Evolutionary conservation across 257 asterid genomes (phyloP).

Genomic region (Fraxinus cuspidata): DNA sequence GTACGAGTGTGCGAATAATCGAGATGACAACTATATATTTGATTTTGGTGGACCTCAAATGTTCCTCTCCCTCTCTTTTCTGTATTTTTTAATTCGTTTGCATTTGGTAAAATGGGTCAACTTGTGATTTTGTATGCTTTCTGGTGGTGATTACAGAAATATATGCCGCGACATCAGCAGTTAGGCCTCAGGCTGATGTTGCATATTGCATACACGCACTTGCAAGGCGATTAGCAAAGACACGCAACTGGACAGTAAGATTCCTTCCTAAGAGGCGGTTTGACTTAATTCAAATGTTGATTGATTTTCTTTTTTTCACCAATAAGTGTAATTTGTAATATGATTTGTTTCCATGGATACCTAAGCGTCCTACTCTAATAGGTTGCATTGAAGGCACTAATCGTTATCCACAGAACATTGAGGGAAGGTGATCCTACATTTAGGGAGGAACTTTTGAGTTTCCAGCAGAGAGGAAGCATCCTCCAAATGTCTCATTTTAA

Average conservation of each 20-base stretch:
- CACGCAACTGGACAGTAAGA: constrained; percentile 95
- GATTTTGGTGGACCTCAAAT: no score
- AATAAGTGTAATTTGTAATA: no score
- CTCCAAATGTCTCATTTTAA: constrained; percentile 88
- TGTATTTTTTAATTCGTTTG: no score
- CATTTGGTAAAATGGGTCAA: no score
- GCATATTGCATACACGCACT: constrained; percentile 93
- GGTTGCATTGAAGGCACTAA: constrained; percentile 88
- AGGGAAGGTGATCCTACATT: constrained; percentile 95
- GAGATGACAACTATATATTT: no score
- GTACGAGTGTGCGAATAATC: neutral
- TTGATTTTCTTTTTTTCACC: neutral
- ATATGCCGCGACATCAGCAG: constrained; percentile 67
- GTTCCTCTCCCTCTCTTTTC: no score
- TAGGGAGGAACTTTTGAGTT: constrained; percentile 78
- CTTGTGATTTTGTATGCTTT: no score
- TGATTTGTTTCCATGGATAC: neutral
- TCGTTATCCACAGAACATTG: constrained; percentile 79
- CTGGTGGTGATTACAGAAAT: constrained; percentile 45
- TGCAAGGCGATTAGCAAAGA: constrained; percentile 82
- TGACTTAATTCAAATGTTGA: neutral
- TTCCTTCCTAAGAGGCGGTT: neutral
- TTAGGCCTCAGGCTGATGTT: constrained; percentile 90
- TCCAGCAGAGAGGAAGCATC: constrained; percentile 75
- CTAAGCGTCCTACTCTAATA: constrained; percentile 10